Evolutionary conservation across 306 rosid species (phyloP).

Genomic region (Glycine latifolia): DNA sequence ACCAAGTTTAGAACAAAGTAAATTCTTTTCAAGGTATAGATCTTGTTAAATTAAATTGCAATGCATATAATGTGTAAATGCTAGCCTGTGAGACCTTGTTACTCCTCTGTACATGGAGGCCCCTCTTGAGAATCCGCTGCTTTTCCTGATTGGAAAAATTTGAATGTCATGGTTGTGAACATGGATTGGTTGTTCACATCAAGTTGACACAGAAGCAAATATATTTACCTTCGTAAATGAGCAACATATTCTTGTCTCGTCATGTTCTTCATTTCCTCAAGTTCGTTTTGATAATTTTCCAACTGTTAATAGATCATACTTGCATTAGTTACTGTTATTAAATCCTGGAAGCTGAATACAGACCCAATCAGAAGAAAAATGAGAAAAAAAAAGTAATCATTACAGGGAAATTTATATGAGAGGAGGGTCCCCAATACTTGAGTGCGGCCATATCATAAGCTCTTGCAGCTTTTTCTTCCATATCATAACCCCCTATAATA

Average conservation of each 20-base stretch:
- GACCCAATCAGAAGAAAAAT: conserved; percentile 18
- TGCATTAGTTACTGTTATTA: conserved; percentile 34
- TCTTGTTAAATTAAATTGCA: not conserved
- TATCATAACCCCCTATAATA: conserved; percentile 81
- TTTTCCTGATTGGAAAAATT: conserved; percentile 58
- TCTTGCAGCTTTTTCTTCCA: conserved; percentile 89
- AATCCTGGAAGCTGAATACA: not conserved
- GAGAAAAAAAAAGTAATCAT: conserved; percentile 38
- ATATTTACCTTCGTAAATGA: conserved; percentile 70
- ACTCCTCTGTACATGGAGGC: conserved; percentile 58
- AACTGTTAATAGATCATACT: conserved; percentile 51
- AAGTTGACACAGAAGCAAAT: conserved; percentile 13
- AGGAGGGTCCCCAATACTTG: conserved; percentile 94
- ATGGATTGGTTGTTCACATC: not conserved
- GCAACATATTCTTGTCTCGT: conserved; percentile 80
- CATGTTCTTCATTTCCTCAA: conserved; percentile 55
- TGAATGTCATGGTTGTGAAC: not conserved
- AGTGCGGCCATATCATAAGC: conserved; percentile 92
- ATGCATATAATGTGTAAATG: conserved; percentile 2
- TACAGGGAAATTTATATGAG: conserved; percentile 84
- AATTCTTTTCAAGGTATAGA: not conserved
- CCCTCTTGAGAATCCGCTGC: conserved; percentile 90
- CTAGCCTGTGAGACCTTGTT: conserved; percentile 66
- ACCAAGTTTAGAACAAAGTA: conserved; percentile 24
- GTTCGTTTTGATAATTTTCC: conserved; percentile 71